Base-by-base conservation (phyloP, 2,329 filamentous ascomycete species). In the Endothia cerciana region DNA sequence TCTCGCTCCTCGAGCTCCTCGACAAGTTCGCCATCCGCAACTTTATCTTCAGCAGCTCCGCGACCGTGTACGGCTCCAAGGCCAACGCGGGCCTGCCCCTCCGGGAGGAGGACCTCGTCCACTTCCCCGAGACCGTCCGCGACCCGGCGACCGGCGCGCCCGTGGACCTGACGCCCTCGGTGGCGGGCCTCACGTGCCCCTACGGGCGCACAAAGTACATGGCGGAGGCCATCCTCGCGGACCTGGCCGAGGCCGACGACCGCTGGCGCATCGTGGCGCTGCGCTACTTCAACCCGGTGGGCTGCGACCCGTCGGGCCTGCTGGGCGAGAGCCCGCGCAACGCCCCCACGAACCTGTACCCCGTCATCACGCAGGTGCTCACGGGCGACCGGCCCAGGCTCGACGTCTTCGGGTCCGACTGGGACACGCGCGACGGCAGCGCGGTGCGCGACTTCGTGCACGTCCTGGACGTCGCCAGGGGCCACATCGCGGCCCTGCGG, bases 121-220 rank as follows among this genome's bases (percentile, higher is more conserved):
- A 85, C 72, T 77, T 80, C 63, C 77, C 79, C 49, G 82, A 85
- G 68, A 74, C 80, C 64, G 71, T 76, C 49, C 78, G 82, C 57
- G 74, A 79, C 43, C 70, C 80, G 17, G 83, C 51, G 55, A 68
- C 55, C 41, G 57, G 82, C 5, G 61, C 76, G 2, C 47, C 63
- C 56, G 67, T 71, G 36, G 59, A 64, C 25, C 70, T 70, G 11
- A 76, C 81, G 60, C 77, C 76, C 38, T 74, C 74, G 13, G 76
- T 80, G 38, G 78, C 81, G 19, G 86, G 87, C 11, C 80, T 90
- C 66, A 89, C 87, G 17, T 88, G 86, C 70, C 87, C 88, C 1
- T 90, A 90, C 71, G 88, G 87, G 22, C 82, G 88, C 62, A 86
- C 87, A 2, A 90, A 90, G 74, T 90, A 86, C 80, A 87, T 90